Evolutionary conservation across 768 basidiomycete species (phyloP).

Genomic region (Phylloporus scabripes): DNA sequence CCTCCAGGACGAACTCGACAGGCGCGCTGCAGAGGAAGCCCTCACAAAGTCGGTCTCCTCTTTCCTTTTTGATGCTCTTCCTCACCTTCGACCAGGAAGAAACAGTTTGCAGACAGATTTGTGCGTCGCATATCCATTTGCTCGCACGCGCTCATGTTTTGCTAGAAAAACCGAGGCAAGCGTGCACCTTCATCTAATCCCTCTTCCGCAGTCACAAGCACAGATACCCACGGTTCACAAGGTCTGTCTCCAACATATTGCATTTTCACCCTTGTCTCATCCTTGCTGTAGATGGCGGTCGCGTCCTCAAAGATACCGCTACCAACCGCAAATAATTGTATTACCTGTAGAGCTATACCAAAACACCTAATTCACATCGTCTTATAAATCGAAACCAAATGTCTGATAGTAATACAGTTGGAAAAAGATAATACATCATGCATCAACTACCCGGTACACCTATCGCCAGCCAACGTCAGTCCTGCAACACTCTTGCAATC

Average conservation of each 20-base stretch:
- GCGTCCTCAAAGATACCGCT: background rate
- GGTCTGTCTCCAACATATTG: background rate
- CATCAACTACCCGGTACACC: slow-evolving; percentile 39
- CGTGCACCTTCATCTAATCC: slow-evolving; percentile 41
- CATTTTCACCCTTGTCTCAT: background rate
- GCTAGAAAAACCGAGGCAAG: slow-evolving; percentile 57
- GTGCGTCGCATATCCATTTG: slow-evolving; percentile 33
- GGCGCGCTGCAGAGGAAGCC: slow-evolving; percentile 47
- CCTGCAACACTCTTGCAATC: too few relatives aligned
- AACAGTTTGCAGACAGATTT: slow-evolving; percentile 55
- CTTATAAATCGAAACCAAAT: background rate
- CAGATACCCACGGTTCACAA: slow-evolving; percentile 25
- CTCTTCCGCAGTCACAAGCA: slow-evolving; percentile 28
- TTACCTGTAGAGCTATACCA: background rate
- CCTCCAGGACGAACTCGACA: slow-evolving; percentile 53
- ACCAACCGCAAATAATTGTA: background rate
- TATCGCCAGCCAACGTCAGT: slow-evolving; percentile 17
- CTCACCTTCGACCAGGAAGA: slow-evolving; percentile 41
- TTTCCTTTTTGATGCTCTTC: background rate
- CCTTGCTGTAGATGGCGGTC: background rate
- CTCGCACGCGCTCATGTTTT: background rate
- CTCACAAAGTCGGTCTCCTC: slow-evolving; percentile 40
- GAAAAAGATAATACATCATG: too few relatives aligned
- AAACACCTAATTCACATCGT: background rate
- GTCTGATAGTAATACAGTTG: too few relatives aligned